These are phyloP conservation scores for Mimosa pudica DNA, from an alignment of 306 rosid species.

Conservation along the genomic window DNA sequence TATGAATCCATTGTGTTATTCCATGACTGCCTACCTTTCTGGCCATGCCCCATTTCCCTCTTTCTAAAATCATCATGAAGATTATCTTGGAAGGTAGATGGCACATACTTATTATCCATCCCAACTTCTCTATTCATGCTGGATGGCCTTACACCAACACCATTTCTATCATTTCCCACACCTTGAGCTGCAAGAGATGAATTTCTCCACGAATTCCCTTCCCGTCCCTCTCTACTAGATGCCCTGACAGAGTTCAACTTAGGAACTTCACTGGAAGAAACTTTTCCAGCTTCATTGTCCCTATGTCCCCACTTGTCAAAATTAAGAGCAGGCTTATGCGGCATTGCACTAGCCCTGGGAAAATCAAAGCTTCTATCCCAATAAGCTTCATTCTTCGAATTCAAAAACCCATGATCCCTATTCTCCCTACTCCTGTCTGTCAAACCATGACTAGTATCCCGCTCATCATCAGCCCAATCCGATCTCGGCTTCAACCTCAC, in stretches of 20 bases:
- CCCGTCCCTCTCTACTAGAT: conserved; percentile 63
- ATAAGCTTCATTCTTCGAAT: conserved; percentile 60
- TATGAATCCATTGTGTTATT: conserved; percentile 49
- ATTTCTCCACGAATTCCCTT: conserved; percentile 71
- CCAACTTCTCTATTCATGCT: conserved; percentile 49
- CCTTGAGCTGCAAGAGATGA: conserved; percentile 42
- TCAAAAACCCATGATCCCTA: conserved; percentile 67
- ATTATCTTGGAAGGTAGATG: conserved; percentile 51
- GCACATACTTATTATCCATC: conserved; percentile 56
- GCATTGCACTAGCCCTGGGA: conserved; percentile 70
- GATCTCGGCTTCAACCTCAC: conserved; percentile 75
- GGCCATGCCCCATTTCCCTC: conserved; percentile 64
- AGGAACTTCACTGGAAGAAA: conserved; percentile 66
- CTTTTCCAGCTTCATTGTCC: conserved; percentile 80
- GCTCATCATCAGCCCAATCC: conserved; percentile 99
- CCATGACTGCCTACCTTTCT: conserved; percentile 74
- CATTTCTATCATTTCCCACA: conserved; percentile 57
- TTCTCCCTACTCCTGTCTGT: conserved; percentile 63
- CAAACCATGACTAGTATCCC: conserved; percentile 81
- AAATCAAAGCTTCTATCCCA: conserved; percentile 86
- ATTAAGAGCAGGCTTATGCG: conserved; percentile 58
- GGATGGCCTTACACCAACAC: conserved; percentile 47
- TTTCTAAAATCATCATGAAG: conserved; percentile 56
- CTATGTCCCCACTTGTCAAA: conserved; percentile 65
- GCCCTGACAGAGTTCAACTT: conserved; percentile 61